Evolutionary conservation across 169 alveolate species (phyloP).

Genomic region (Plasmodium knowlesi): DNA sequence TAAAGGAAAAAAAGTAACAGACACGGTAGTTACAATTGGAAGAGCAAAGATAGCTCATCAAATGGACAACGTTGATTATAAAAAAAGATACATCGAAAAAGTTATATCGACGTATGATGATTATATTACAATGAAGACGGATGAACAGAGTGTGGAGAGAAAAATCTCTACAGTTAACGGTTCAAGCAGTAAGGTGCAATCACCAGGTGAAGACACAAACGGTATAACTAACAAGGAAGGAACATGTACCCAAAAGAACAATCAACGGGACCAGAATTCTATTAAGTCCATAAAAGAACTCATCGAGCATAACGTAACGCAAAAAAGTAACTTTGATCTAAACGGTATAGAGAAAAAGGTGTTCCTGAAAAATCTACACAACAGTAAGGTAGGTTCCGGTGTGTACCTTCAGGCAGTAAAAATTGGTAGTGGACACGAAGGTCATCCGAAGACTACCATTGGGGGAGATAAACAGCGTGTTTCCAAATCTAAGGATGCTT

Average conservation of each 20-base stretch:
- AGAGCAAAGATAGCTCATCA: background rate
- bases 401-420: background rate
- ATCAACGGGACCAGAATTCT: background rate
- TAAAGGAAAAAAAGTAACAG: background rate
- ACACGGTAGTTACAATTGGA: background rate
- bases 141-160: background rate
- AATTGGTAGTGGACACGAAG: background rate
- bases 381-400: background rate
- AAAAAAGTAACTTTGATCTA: background rate
- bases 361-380: background rate
- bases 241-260: background rate
- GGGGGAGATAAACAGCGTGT: background rate
- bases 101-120: slow-evolving; percentile 34
- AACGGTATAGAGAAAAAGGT: slow-evolving; percentile 11
- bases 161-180: background rate
- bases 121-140: background rate
- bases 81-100: slow-evolving; percentile 32
- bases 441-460: background rate
- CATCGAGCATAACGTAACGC: slow-evolving; percentile 6
- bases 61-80: slow-evolving; percentile 5
- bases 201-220: background rate
- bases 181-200: background rate
- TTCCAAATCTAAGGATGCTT: background rate
- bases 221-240: background rate
- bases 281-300: slow-evolving; percentile 35